These are phyloP conservation scores for Aspergillus texensis DNA, from an alignment of 2,329 filamentous ascomycete genomes.

Conservation along the genomic window DNA sequence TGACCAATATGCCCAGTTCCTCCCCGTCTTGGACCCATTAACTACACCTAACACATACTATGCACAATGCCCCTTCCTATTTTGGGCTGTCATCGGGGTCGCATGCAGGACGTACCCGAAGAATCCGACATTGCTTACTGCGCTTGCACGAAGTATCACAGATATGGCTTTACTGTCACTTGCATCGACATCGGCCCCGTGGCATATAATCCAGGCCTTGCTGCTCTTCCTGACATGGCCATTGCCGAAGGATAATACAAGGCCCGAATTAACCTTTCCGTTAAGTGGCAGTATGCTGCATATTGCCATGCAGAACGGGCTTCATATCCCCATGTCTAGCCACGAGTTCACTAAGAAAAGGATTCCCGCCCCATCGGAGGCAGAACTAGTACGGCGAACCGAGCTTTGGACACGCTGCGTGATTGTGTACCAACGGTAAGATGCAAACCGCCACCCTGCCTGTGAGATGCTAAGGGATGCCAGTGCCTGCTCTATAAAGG, in stretches of 20 bases:
- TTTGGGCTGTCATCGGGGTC: conserved; percentile 68
- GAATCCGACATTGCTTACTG: conserved; percentile 42
- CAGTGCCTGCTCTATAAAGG: conserved; percentile 43
- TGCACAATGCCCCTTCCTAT: conserved; percentile 76
- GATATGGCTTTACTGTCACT: conserved; percentile 43
- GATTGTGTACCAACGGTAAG: conserved; percentile 44
- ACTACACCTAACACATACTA: conserved; percentile 74
- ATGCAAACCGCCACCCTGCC: conserved; percentile 1
- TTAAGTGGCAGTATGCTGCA: conserved; percentile 43
- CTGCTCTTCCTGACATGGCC: conserved; percentile 46
- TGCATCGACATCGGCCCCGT: conserved; percentile 30
- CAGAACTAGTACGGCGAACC: conserved; percentile 39
- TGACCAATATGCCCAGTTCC: conserved; percentile 39
- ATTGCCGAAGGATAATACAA: conserved; percentile 37
- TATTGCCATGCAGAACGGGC: conserved; percentile 46
- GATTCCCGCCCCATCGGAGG: conserved; percentile 32
- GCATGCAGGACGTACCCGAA: conserved; percentile 40
- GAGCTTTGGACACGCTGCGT: conserved; percentile 46
- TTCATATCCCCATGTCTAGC: conserved; percentile 46
- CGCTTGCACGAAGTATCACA: conserved; percentile 36
- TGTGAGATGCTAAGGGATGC: not conserved
- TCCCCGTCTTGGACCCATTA: conserved; percentile 45
- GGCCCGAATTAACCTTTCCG: conserved; percentile 39
- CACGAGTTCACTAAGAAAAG: conserved; percentile 45
- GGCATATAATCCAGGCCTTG: conserved; percentile 41